A percentile compares a stretch with the other conserved stretches of the same genome.
phyloP scores from a whole-genome alignment of 352 stramenopile genomes.

The Elongisporangium anandrum region DNA sequence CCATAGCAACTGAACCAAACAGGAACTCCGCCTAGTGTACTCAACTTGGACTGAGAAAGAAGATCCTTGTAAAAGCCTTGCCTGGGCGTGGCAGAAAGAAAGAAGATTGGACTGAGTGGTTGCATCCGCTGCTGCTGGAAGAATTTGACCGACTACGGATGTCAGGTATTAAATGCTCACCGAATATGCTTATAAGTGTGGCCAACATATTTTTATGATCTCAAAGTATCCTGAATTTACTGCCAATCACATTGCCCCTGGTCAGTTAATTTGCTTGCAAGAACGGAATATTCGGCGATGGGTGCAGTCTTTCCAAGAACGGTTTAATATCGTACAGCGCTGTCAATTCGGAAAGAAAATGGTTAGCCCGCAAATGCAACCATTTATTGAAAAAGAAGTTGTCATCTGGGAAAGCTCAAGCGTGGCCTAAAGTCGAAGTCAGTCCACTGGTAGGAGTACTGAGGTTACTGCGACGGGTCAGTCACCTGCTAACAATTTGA shows the following conservation, averaged over 20 bases:
- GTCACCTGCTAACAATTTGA: too few relatives aligned
- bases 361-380: not conserved
- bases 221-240: not conserved
- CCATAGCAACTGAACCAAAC: not conserved
- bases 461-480: too few relatives aligned
- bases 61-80: not conserved
- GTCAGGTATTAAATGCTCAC: constrained; percentile 1
- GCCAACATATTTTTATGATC: not conserved
- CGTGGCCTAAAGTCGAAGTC: too few relatives aligned
- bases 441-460: too few relatives aligned
- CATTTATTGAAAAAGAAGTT: constrained; percentile 7
- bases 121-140: not conserved
- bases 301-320: not conserved
- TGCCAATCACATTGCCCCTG: not conserved
- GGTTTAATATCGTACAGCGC: too few relatives aligned
- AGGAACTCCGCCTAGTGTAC: not conserved
- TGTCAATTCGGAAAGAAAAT: not conserved
- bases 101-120: constrained; percentile 2
- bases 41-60: not conserved
- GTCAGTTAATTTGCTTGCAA: not conserved
- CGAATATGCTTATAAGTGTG: not conserved
- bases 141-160: constrained; percentile 1
- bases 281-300: not conserved
- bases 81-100: not conserved
- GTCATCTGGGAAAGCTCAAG: constrained; percentile 2